These are phyloP conservation scores for Xerophyta viscosa DNA, from an alignment of 106 monocot genomes.

Conservation along the genomic window DNA sequence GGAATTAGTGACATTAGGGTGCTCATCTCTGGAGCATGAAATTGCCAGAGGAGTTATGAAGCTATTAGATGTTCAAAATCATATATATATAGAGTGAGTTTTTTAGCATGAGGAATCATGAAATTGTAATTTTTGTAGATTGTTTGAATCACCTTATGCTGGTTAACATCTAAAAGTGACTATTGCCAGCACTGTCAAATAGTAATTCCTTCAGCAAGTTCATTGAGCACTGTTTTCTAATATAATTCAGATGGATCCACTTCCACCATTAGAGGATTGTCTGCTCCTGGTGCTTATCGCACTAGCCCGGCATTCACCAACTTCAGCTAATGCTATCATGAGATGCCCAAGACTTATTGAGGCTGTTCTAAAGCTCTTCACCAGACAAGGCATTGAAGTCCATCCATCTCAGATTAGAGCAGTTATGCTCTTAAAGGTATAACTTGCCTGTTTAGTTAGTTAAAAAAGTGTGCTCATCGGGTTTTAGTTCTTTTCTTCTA, in stretches of 20 bases:
- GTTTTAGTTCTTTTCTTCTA: neutral
- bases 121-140: too few relatives aligned
- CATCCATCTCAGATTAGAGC: conserved; percentile 63
- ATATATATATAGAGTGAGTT: too few relatives aligned
- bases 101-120: too few relatives aligned
- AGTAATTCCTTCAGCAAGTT: too few relatives aligned
- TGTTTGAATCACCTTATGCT: too few relatives aligned
- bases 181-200: too few relatives aligned
- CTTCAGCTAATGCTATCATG: conserved; percentile 72
- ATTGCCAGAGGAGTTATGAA: too few relatives aligned
- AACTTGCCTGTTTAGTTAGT: neutral
- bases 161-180: too few relatives aligned
- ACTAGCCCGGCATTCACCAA: conserved; percentile 82
- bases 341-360: conserved; percentile 71
- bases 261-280: conserved; percentile 65
- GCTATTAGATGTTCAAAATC: too few relatives aligned
- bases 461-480: neutral
- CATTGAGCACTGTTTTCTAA: too few relatives aligned
- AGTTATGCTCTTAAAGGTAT: conserved; percentile 62
- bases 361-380: conserved; percentile 44
- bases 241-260: conserved; percentile 85
- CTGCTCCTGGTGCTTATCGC: conserved; percentile 79
- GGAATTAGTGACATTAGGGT: too few relatives aligned
- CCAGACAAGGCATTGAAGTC: conserved; percentile 35
- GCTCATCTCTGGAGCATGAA: too few relatives aligned